Base-by-base conservation (phyloP, 768 basidiomycete genomes). In the Coprinopsis cinerea region DNA sequence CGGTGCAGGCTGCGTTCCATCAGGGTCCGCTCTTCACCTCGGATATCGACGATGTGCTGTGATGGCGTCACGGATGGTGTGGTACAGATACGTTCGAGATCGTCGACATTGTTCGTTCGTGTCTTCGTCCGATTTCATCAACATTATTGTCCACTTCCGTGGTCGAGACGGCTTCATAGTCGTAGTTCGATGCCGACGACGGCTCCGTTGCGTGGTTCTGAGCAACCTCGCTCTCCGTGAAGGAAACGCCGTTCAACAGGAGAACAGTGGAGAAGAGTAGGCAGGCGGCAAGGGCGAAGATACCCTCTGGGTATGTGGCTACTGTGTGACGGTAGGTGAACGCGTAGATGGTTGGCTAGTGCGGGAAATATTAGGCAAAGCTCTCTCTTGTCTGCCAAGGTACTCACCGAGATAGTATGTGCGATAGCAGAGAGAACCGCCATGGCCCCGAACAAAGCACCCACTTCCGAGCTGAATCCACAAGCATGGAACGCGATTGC, bases 361-460 rank as follows among this genome's bases (percentile, higher is more conserved):
- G 34, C 4, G 14, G 23, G 26, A 32, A 25, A 40, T 24, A 40
- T 27, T 9, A 20, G n/a, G 1, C 2, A 20, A 15, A 20, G 48
- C 2, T 11, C 7, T 47, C 17, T 24, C 11, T 2, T 5, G 35
- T 28, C 5, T 3, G 25, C 37, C 44, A 15, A 23, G 10, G 32
- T 14, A 63, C 74, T 57, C 47, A 76, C 77, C 34, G 74, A 74
- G 35, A 88, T 78, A 49, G 78, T 81, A 61, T 83, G 82, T 0
- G 81, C 81, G 7, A 81, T 62, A 0, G 87, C 83, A 47, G 81
- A 77, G 36, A 89, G 60, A 14, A 86, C 77, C 2, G 84, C 81
- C 49, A 89, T 68, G 1, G 85, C 85, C 13, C 86, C 86, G 48
- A 90, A 87, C 30, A 90, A 59, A 18, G 78, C 73, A 0, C 87